These are phyloP conservation scores for Solanum habrochaites DNA, from an alignment of 257 asterid species.

Conservation along the genomic window DNA sequence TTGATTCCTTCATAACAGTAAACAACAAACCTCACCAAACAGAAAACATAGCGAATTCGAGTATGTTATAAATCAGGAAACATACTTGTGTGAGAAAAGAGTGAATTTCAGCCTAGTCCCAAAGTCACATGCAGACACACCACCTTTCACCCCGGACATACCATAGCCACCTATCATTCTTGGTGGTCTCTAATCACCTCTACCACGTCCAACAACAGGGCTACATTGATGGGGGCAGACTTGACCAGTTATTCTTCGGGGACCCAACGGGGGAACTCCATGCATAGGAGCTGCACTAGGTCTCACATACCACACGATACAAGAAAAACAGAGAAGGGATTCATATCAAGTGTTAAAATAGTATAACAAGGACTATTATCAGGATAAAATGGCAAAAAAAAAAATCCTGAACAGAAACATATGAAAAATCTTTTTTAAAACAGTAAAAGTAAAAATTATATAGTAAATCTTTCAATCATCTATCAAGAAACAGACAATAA, in stretches of 20 bases:
- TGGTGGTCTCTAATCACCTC: conserved; percentile 93
- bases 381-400: neutral
- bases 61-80: neutral
- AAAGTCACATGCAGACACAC: conserved; percentile 63
- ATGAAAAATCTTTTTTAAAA: neutral
- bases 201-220: conserved; percentile 72
- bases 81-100: conserved; percentile 94
- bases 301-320: conserved; percentile 65
- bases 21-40: neutral
- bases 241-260: conserved; percentile 57
- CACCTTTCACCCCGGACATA: conserved; percentile 50
- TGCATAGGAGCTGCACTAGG: conserved; percentile 80
- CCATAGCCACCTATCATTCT: conserved; percentile 65
- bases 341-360: neutral
- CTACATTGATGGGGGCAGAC: conserved; percentile 57
- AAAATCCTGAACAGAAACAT: neutral
- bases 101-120: conserved; percentile 96
- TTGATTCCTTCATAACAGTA: neutral
- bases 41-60: neutral
- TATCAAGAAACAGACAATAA: too few species aligned
- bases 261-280: conserved; percentile 35
- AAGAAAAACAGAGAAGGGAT: neutral
- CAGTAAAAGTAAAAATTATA: neutral
- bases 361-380: neutral
- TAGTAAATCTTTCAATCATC: neutral